phyloP scores from a whole-genome alignment of 2,329 filamentous ascomycete genomes.

The Trichoderma guizhouense region DNA sequence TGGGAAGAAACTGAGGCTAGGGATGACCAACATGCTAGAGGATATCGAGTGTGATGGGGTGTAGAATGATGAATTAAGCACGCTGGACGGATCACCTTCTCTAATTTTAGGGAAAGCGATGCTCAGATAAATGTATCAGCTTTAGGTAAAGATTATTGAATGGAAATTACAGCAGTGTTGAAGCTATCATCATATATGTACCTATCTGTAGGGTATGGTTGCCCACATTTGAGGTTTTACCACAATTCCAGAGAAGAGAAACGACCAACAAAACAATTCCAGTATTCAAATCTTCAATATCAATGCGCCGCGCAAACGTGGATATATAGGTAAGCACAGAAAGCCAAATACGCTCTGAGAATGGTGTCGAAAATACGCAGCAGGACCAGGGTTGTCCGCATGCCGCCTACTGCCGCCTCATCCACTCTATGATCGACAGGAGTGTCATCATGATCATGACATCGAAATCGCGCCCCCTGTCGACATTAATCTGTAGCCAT shows the following conservation, averaged over 20 bases:
- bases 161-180: not conserved
- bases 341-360: not conserved
- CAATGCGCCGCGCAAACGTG: not conserved
- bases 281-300: not conserved
- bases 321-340: not conserved
- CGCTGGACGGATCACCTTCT: not conserved
- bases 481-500: conserved; percentile 21
- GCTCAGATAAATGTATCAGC: not conserved
- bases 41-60: not conserved
- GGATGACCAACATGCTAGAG: not conserved
- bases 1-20: not conserved
- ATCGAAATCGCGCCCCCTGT: conserved; percentile 20
- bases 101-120: not conserved
- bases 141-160: not conserved
- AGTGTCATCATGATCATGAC: conserved; percentile 20
- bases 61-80: not conserved
- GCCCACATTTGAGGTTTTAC: not conserved
- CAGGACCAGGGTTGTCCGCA: not conserved
- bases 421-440: conserved; percentile 20
- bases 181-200: not conserved
- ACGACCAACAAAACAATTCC: not conserved
- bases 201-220: not conserved
- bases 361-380: not conserved
- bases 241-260: not conserved
- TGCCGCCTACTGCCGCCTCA: conserved; percentile 8